Conservation (phyloP, 2,329 filamentous ascomycete species). For the Pestalotiopsis sp. region DNA sequence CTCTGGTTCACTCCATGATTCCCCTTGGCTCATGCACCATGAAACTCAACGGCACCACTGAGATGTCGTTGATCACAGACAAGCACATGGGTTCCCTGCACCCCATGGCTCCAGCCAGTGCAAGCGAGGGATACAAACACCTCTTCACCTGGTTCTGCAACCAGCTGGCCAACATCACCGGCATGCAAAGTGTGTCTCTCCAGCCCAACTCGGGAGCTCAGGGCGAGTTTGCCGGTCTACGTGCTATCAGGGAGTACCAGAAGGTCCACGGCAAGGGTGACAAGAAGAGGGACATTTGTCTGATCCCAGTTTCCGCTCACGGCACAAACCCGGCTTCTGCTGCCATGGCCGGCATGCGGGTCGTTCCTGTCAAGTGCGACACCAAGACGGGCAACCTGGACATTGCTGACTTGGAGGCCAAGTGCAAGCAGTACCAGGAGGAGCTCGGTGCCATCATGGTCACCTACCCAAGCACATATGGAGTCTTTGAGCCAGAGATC, state of each 20-base stretch:
- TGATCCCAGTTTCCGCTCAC: slow-evolving; percentile 94
- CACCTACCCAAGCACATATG: slow-evolving; percentile 93
- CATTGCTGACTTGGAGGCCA: slow-evolving; percentile 79
- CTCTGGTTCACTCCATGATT: slow-evolving; percentile 96
- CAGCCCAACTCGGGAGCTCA: slow-evolving; percentile 97
- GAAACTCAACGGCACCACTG: slow-evolving; percentile 93
- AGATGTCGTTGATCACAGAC: slow-evolving; percentile 86
- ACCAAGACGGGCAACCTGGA: slow-evolving; percentile 86
- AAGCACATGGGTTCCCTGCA: slow-evolving; percentile 78
- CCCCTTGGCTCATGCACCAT: slow-evolving; percentile 96
- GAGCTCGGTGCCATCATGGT: slow-evolving; percentile 94
- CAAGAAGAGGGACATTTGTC: slow-evolving; percentile 82
- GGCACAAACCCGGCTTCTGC: slow-evolving; percentile 95
- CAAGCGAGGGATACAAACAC: slow-evolving; percentile 67
- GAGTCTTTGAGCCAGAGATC: slow-evolving; percentile 89
- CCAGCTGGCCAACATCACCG: slow-evolving; percentile 81
- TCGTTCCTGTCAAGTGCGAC: slow-evolving; percentile 91
- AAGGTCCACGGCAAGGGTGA: slow-evolving; percentile 63
- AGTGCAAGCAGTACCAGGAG: slow-evolving; percentile 85
- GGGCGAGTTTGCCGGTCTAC: slow-evolving; percentile 89
- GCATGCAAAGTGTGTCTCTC: slow-evolving; percentile 85
- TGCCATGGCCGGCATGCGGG: slow-evolving; percentile 93
- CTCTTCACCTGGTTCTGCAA: slow-evolving; percentile 74
- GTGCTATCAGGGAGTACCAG: slow-evolving; percentile 84
- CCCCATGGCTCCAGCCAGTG: slow-evolving; percentile 70